Evolutionary conservation across 2,329 filamentous ascomycete species (phyloP), one percentile per base, ranked within the genome.

Genomic region (Lomentospora prolificans): DNA sequence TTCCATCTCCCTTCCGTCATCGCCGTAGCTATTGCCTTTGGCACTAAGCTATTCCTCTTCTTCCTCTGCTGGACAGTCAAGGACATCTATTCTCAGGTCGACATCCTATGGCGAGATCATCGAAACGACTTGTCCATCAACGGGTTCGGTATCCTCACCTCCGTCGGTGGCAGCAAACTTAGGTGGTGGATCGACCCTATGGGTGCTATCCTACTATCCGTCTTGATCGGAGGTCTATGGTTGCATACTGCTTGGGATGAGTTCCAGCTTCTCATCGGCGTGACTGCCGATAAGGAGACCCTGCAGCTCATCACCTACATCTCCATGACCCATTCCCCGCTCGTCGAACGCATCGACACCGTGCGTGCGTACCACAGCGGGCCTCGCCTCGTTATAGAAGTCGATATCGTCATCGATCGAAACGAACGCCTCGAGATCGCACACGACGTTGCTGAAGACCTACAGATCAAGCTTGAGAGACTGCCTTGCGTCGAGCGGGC

Each of bases 91-190:
- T 90, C 84, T 58, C 91, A 96, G 69, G 84, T 96, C 60, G 82
- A 87, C 57, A 96, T 96, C 66, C 75, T 97, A 12, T 96, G 90
- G 91, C 89, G 95, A 69, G 92, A 97, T 66, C 94, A 99, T 73
- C 86, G 94, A 59, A 99, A 99, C 66, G 94, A 99, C 66, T 77
- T 99, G n/a, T 78, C 96, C 64, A 90, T 99, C 78, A 99, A 97
- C 69, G 90, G 90, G 55, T 90, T 95, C 62, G 90, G 87, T 81
- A 84, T 97, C 60, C 71, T 96, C 55, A 96, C 91, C 1, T 92
- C 88, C 2, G 85, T 96, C n/a, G 89, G 90, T 56, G 94, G 94
- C 31, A 84, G 85, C 60, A 95, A 95, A 75, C 76, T 97, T 22
- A 75, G 77, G 58, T 96, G 92, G 92, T 97, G 90, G 89, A 84